phyloP scores from a whole-genome alignment of 352 stramenopile genomes.

The Globisporangium splendens region DNA sequence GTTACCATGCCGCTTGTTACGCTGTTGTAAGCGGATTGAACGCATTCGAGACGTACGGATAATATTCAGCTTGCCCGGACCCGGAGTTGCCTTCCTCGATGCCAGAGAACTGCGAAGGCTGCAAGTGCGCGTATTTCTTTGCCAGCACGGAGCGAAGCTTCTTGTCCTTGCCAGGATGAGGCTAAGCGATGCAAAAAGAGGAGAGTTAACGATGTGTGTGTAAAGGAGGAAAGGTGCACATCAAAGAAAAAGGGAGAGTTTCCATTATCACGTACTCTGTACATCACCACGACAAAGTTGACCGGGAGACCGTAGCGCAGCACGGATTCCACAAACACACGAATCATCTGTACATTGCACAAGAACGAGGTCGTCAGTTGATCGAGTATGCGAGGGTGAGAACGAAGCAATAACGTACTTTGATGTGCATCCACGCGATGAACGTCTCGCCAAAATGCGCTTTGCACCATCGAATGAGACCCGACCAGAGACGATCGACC shows the following conservation, averaged over 20 bases:
- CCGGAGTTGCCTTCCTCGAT: constrained; percentile 63
- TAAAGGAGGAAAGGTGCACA: background rate
- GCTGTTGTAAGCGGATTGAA: constrained; percentile 58
- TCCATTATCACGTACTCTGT: constrained; percentile 44
- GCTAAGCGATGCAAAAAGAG: constrained; percentile 27
- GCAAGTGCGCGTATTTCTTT: constrained; percentile 85
- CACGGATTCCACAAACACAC: constrained; percentile 97
- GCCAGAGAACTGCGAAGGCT: constrained; percentile 78
- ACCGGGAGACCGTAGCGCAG: constrained; percentile 97
- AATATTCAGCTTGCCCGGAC: constrained; percentile 71
- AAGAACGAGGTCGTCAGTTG: background rate
- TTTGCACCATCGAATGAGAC: constrained; percentile 97
- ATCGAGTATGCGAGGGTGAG: background rate
- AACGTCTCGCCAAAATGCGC: constrained; percentile 98
- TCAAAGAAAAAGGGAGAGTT: no score
- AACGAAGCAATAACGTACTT: constrained; percentile 51
- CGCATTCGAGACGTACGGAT: constrained; percentile 77
- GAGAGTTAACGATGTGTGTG: background rate
- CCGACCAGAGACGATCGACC: constrained; percentile 93
- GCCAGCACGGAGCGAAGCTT: constrained; percentile 69
- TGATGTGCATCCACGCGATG: constrained; percentile 98
- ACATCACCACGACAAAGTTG: constrained; percentile 91
- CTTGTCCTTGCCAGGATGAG: constrained; percentile 79
- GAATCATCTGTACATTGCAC: constrained; percentile 67
- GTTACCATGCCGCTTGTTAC: background rate